These are phyloP conservation scores for Cyclotella atomus DNA, from an alignment of 108 stramenopile species.

Conservation along the genomic window DNA sequence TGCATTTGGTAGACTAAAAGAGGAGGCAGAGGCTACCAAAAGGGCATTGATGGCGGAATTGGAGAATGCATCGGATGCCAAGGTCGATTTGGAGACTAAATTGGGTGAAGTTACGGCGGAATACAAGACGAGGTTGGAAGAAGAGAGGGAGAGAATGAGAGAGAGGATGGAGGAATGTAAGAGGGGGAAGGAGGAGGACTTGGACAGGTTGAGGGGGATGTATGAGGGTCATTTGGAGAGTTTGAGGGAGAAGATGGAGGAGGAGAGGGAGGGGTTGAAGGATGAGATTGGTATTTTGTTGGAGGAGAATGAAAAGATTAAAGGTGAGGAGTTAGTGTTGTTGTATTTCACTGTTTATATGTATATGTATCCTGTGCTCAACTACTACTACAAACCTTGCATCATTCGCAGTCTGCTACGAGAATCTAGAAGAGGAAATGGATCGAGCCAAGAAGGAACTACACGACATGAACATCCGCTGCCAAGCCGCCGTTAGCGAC, in stretches of 20 bases:
- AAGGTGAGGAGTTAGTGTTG: no score
- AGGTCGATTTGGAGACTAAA: slow-evolving; percentile 23
- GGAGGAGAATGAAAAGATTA: slow-evolving; percentile 52
- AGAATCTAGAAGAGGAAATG: slow-evolving; percentile 28
- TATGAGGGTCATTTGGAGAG: slow-evolving; percentile 41
- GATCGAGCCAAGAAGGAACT: slow-evolving; percentile 23
- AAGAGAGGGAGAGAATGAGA: slow-evolving; percentile 19
- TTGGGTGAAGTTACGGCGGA: slow-evolving; percentile 17
- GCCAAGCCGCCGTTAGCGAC: slow-evolving; percentile 22
- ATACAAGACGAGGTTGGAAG: slow-evolving; percentile 29
- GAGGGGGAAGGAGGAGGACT: slow-evolving; percentile 40
- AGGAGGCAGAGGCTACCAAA: slow-evolving; percentile 35
- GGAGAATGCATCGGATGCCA: slow-evolving; percentile 13
- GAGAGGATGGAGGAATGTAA: slow-evolving; percentile 30
- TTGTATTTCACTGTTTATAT: no score
- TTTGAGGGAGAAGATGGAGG: slow-evolving; percentile 4
- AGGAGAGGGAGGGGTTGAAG: slow-evolving; percentile 16
- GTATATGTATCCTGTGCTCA: no score
- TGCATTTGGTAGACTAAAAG: slow-evolving; percentile 19
- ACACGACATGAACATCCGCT: slow-evolving; percentile 19
- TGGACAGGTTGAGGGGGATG: slow-evolving; percentile 32
- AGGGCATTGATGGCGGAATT: slow-evolving; percentile 23
- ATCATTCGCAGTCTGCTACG: slow-evolving; percentile 36
- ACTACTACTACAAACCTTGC: no score
- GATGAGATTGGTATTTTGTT: slow-evolving; percentile 33